A percentile compares a stretch with the other conserved stretches of the same genome.
These are phyloP conservation scores for Jacaranda copaia DNA, from an alignment of 257 asterid species.

Conservation along the genomic window DNA sequence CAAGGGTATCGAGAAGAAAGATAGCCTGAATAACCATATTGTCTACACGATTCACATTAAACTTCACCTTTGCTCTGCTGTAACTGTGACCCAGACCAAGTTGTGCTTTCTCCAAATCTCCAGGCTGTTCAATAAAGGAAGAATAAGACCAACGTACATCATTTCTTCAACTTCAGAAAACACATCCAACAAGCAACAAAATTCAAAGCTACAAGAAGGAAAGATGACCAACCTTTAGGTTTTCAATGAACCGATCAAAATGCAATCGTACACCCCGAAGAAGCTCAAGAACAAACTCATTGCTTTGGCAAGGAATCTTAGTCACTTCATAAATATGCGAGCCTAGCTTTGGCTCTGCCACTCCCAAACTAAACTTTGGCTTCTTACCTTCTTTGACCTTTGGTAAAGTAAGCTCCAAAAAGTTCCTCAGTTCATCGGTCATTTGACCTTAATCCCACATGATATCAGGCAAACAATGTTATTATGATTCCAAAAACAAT, in stretches of 20 bases:
- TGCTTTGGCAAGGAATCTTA: constrained; percentile 86
- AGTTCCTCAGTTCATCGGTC: constrained; percentile 86
- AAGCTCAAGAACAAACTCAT: constrained; percentile 86
- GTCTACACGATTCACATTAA: constrained; percentile 96
- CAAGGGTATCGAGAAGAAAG: constrained; percentile 93
- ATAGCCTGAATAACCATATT: constrained; percentile 98
- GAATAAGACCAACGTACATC: constrained; percentile 13
- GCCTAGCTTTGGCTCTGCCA: constrained; percentile 91
- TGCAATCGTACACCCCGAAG: constrained; percentile 87
- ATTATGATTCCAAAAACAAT: constrained; percentile 9
- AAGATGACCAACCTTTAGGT: constrained; percentile 69
- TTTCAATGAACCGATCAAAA: constrained; percentile 66
- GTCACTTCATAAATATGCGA: constrained; percentile 84
- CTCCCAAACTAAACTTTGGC: constrained; percentile 78
- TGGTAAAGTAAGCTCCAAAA: constrained; percentile 80
- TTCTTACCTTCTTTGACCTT: constrained; percentile 89
- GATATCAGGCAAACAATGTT: constrained; percentile 4
- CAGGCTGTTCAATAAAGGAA: constrained; percentile 51
- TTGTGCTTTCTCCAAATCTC: constrained; percentile 94
- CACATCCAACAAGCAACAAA: background rate
- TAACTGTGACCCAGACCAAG: constrained; percentile 96
- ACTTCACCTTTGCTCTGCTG: constrained; percentile 97
- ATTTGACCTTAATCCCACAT: constrained; percentile 67
- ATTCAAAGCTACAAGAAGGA: background rate
- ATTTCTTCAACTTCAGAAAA: background rate